Conservation (phyloP, 148 eudicot genomes). For the Silene latifolia region DNA sequence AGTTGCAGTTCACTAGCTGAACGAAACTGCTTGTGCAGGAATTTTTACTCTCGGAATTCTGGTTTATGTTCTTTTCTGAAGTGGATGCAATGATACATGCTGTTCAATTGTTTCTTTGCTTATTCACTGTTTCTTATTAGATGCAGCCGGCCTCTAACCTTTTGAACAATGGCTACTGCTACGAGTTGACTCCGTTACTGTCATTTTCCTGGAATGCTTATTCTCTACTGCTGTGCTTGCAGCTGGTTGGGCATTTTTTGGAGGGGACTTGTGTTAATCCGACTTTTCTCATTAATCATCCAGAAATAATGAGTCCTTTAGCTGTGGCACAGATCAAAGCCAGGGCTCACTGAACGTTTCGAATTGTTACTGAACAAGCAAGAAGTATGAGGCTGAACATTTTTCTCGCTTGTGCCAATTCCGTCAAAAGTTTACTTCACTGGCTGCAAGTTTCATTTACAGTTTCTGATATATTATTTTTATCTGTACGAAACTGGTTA, state of each 20-base stretch:
- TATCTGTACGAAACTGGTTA: constrained; percentile 18
- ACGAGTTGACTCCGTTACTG: background rate
- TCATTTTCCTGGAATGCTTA: background rate
- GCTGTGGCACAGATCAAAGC: constrained; percentile 96
- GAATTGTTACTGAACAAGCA: constrained; percentile 89
- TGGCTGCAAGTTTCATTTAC: background rate
- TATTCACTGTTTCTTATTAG: too few relatives aligned
- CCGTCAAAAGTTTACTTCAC: background rate
- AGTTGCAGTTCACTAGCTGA: too few relatives aligned
- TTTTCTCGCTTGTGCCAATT: background rate
- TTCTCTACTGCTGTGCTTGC: constrained; percentile 21
- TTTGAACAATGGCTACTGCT: too few relatives aligned
- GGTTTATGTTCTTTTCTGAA: too few relatives aligned
- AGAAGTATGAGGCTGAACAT: constrained; percentile 48
- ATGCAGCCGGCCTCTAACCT: too few relatives aligned
- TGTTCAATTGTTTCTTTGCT: too few relatives aligned
- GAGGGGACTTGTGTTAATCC: constrained; percentile 90
- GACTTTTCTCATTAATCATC: constrained; percentile 81
- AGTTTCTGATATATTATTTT: background rate
- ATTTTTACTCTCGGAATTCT: too few relatives aligned
- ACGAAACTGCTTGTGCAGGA: too few relatives aligned
- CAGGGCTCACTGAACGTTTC: constrained; percentile 86
- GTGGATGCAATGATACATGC: too few relatives aligned
- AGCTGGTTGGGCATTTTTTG: constrained; percentile 94
- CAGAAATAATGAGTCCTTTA: constrained; percentile 92